Base-by-base conservation (phyloP, 2,329 filamentous ascomycete genomes). In the Fusarium palustre region DNA sequence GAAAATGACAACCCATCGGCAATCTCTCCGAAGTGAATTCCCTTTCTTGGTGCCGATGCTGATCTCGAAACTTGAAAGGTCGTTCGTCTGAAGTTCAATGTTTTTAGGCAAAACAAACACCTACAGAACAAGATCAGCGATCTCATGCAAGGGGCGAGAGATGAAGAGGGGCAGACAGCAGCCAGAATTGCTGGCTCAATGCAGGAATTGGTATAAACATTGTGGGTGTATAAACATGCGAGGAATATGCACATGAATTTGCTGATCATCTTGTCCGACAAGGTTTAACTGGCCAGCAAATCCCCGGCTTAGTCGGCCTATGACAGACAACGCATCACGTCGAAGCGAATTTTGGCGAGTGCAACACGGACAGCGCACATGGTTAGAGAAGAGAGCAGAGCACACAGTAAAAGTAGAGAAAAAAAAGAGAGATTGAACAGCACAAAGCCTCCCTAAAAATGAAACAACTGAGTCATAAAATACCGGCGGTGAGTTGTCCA, bases 281-380 rank as follows among this genome's bases (percentile, higher is more conserved):
- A 39, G 8, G n/a, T 36, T 39, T 52, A 33, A 52, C 24, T 39
- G 34, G 33, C 15, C 48, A 39, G n/a, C 48, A 52, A 52, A 30
- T 52, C 18, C 33, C 24, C 33, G 48, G 24, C 24, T 25, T 15
- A 28, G 13, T 41, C 38, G 24, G 48, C 48, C 48, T 52, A 52
- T 52, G 22, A 41, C 22, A 41, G 24, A 52, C 48, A 52, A 41
- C 48, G 36, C 48, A 52, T 52, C 12, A 18, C 3, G 31, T 4
- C 34, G 24, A 53, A 36, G 58, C 58, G 59, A 41, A 9, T 28
- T 63, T 63, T 63, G 60, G 59, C 59, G 59, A 63, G 59, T 63
- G 58, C 22, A 63, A 63, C 59, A 47, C 41, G 45, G 34, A 47
- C 48, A 63, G 30, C 59, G 47, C 59, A 63, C 59, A 53, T 30